Conservation (phyloP, 2,329 filamentous ascomycete genomes). For the Mycocentrospora acerina region DNA sequence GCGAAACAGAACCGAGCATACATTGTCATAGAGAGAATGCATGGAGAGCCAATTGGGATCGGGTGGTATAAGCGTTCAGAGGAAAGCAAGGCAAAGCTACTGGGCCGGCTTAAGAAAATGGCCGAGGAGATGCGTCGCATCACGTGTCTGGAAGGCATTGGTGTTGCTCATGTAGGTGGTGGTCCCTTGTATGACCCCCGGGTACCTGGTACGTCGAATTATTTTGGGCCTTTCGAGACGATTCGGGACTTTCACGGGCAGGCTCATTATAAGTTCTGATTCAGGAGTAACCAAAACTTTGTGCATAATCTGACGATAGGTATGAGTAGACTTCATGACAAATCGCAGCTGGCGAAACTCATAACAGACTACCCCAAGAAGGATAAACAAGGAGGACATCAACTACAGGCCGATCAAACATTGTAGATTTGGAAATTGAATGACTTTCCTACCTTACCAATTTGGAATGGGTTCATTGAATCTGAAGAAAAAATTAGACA, state of each 20-base stretch:
- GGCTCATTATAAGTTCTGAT: too few relatives aligned
- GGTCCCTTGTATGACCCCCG: constrained; percentile 30
- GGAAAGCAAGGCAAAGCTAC: constrained; percentile 9
- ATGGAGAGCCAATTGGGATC: constrained; percentile 26
- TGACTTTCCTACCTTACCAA: too few relatives aligned
- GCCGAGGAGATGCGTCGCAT: constrained; percentile 19
- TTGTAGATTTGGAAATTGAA: too few relatives aligned
- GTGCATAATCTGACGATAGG: too few relatives aligned
- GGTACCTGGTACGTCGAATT: constrained; percentile 14
- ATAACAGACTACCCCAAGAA: too few relatives aligned
- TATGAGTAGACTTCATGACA: too few relatives aligned
- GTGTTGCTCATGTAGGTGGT: constrained; percentile 15
- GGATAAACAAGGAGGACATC: too few relatives aligned
- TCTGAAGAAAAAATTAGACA: too few relatives aligned
- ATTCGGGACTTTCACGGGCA: constrained; percentile 42
- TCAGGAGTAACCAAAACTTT: too few relatives aligned
- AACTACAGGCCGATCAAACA: too few relatives aligned
- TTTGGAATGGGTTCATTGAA: too few relatives aligned
- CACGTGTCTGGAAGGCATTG: constrained; percentile 7
- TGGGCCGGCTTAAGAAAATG: constrained; percentile 18
- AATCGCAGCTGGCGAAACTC: too few relatives aligned
- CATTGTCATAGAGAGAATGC: constrained; percentile 50
- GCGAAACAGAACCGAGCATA: constrained; percentile 42
- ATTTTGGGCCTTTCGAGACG: constrained; percentile 38
- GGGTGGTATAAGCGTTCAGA: constrained; percentile 16